Evolutionary conservation across 139 green algal species (phyloP), one percentile per base, ranked within the genome.

Genomic region (Coelastrella sp.): DNA sequence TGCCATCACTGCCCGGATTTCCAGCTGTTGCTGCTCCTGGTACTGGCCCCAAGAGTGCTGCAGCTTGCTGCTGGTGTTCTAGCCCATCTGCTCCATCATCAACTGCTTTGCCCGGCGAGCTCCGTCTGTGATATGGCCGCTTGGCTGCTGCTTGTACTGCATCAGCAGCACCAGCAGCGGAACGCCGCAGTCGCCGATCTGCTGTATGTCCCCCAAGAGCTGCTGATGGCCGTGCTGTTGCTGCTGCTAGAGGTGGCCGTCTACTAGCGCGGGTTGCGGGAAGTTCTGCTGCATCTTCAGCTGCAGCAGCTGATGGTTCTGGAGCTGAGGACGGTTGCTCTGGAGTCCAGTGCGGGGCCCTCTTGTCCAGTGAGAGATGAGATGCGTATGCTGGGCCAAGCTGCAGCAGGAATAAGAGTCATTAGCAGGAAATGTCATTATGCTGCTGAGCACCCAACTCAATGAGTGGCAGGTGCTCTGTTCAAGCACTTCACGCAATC

Each of bases 381-480:
- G 57, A 85, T 22, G 79, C 79, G 49, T 85, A 85, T 8, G 79
- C 56, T 35, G 79, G 79, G 19, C 79, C 79, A 61, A 85, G 25
- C 79, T 85, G 79, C 79, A 85, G 19, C 57, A 56, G 25, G n/a
- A 57, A 63, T 19, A 10, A 27, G 65, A 73, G 5, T 73, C 22
- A 58, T 12, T 24, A 82, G 24, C 10, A 58, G 58, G 8, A 20
- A 66, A 61, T 4, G 17, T 25, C 56, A 84, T 15, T 17, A 17
- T 15, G 9, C 24, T 22, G 15, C 75, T 59, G 35, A 49, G 35
- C 35, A 49, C 35, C 35, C 1, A 49, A 49, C 35, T 49, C 35
- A 1, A 49, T 49, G 35, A 49, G 35, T 49, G 35, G 35, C 3
- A 49, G 35, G 35, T 49, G 35, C 35, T 49, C 35, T 49, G 35